Evolutionary conservation across 305 asterid species (phyloP).

Genomic region (Fraxinus floribunda): DNA sequence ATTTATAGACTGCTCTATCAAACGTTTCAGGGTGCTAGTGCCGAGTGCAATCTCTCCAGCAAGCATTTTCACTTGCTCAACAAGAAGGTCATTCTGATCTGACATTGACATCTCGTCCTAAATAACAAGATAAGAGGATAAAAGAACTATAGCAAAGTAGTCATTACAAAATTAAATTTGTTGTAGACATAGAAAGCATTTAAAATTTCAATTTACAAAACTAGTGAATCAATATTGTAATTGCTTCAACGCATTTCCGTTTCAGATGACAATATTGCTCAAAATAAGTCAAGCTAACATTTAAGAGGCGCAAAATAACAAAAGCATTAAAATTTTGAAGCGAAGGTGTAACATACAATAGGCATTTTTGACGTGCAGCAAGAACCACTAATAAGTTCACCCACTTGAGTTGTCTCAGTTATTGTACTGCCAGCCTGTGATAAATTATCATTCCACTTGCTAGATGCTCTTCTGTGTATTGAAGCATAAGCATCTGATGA

Average conservation of each 20-base stretch:
- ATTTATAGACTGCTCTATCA: constrained; percentile 77
- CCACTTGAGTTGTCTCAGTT: constrained; percentile 79
- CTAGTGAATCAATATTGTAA: neutral
- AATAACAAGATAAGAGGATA: constrained; percentile 21
- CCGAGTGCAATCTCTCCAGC: constrained; percentile 98
- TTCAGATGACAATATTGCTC: constrained; percentile 10
- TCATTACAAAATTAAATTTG: constrained; percentile 8
- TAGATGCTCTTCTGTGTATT: constrained; percentile 68
- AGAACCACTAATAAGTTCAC: constrained; percentile 77
- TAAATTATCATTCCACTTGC: constrained; percentile 84
- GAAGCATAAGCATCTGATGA: constrained; percentile 48
- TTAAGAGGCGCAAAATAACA: constrained; percentile 10
- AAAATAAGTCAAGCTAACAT: constrained; percentile 15
- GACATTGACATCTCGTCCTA: constrained; percentile 77
- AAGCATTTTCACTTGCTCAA: constrained; percentile 98
- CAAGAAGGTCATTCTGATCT: constrained; percentile 91
- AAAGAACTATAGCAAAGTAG: neutral
- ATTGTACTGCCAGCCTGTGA: constrained; percentile 84
- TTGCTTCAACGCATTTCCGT: constrained; percentile 16
- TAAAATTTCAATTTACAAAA: neutral
- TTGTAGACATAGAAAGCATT: neutral
- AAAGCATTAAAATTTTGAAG: constrained; percentile 22
- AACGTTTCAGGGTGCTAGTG: constrained; percentile 88
- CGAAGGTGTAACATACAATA: constrained; percentile 54
- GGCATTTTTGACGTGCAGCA: constrained; percentile 67